Evolutionary conservation across 75 land plant genomes (phyloP).

Genomic region (Pinus taeda): DNA sequence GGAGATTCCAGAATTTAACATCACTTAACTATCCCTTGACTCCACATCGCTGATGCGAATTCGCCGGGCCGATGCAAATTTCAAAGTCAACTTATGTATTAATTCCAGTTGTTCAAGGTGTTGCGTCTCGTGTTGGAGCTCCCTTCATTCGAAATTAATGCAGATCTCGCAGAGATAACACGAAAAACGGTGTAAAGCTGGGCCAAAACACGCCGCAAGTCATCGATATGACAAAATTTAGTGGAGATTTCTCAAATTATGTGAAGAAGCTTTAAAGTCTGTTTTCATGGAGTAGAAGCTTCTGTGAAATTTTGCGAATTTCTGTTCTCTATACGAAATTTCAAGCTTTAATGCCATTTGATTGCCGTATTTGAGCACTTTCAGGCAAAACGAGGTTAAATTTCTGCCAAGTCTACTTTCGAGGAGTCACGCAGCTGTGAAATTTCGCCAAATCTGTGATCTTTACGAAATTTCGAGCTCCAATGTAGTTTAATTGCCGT

Average conservation of each 20-base stretch:
- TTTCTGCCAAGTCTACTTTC: not conserved
- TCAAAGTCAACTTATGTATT: too few relatives aligned
- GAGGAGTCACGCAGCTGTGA: too few relatives aligned
- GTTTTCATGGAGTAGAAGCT: not conserved
- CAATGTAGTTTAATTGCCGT: not conserved
- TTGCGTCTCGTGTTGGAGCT: constrained; percentile 5
- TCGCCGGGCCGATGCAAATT: too few relatives aligned
- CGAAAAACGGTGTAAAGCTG: too few relatives aligned
- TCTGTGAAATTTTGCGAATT: not conserved
- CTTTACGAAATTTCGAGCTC: not conserved
- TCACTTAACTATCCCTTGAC: too few relatives aligned
- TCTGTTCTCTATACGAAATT: not conserved
- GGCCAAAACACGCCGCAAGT: not conserved
- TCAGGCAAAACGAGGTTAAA: not conserved
- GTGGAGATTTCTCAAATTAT: not conserved
- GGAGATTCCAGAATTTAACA: too few relatives aligned
- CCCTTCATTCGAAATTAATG: constrained; percentile 3
- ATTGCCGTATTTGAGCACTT: not conserved
- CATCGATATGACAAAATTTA: not conserved
- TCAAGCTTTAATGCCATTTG: not conserved
- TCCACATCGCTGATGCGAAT: too few relatives aligned
- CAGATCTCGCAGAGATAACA: not conserved
- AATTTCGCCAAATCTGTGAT: not conserved
- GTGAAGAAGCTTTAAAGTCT: not conserved
- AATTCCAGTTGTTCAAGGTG: too few relatives aligned